phyloP scores from a whole-genome alignment of 805 yeast genomes.

The Blastobotrys robertii region DNA sequence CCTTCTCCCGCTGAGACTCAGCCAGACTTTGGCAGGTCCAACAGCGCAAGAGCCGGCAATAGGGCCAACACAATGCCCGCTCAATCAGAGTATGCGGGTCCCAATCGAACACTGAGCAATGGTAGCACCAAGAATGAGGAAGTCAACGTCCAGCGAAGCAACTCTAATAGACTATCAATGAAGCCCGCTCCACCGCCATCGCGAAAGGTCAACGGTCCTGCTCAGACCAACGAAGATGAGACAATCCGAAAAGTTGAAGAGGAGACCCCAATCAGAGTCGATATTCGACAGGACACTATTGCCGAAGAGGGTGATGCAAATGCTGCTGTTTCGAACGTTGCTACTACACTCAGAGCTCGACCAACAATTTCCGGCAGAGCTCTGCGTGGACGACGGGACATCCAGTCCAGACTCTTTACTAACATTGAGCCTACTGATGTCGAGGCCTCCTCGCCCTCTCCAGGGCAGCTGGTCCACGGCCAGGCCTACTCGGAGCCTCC shows the following conservation, averaged over 20 bases:
- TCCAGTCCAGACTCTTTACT: constrained; percentile 23
- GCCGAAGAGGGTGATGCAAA: constrained; percentile 20
- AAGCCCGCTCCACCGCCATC: constrained; percentile 16
- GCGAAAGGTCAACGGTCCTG: constrained; percentile 14
- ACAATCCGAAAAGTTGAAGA: constrained; percentile 6
- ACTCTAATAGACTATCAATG: not conserved
- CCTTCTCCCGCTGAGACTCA: not conserved
- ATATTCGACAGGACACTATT: constrained; percentile 18
- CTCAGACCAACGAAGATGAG: constrained; percentile 1
- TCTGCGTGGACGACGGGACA: constrained; percentile 24
- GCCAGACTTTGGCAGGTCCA: not conserved
- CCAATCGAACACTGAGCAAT: not conserved
- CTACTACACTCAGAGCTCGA: constrained; percentile 23
- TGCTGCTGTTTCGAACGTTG: constrained; percentile 24
- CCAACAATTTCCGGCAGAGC: constrained; percentile 23
- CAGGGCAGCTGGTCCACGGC: not conserved
- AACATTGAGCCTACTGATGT: constrained; percentile 18
- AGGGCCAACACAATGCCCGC: not conserved
- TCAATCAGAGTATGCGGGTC: not conserved
- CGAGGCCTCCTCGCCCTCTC: constrained; percentile 6
- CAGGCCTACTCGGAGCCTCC: no score
- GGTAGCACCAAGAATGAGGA: not conserved
- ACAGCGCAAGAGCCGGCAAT: not conserved
- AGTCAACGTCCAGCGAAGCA: not conserved
- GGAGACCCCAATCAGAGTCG: constrained; percentile 14